Evolutionary conservation across 176 grass and related monocot genomes (phyloP).

Genomic region (Saccharum spontaneum): DNA sequence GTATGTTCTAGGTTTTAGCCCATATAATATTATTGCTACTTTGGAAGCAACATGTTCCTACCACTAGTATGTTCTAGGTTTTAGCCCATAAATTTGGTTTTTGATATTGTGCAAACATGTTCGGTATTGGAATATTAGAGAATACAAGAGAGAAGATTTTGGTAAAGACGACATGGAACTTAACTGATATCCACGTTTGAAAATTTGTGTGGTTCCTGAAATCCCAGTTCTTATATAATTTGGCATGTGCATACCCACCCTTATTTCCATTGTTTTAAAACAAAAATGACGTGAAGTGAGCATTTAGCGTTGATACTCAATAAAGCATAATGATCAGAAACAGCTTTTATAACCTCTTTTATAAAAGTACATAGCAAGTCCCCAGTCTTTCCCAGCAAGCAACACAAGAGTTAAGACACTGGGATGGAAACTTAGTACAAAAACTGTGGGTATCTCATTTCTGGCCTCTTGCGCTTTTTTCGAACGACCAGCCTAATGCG

Average conservation of each 20-base stretch:
- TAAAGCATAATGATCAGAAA: conserved; percentile 12
- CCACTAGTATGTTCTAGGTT: not conserved
- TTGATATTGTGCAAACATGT: not conserved
- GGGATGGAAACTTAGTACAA: not conserved
- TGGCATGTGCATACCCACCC: not conserved
- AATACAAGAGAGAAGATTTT: conserved; percentile 12
- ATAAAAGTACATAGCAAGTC: not conserved
- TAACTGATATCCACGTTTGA: not conserved
- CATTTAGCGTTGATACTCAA: not conserved
- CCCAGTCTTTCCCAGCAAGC: not conserved
- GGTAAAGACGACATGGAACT: not conserved
- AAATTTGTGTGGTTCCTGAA: not conserved
- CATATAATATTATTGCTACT: conserved; percentile 6
- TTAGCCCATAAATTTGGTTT: not conserved
- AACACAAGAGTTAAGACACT: not conserved
- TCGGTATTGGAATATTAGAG: conserved; percentile 11
- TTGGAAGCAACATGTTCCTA: not conserved
- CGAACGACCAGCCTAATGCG: not conserved
- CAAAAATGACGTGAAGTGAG: not conserved
- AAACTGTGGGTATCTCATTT: not conserved
- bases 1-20: conserved; percentile 13
- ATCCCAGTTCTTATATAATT: not conserved
- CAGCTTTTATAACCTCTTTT: not conserved
- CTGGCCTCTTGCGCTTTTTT: not conserved
- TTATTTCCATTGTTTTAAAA: conserved; percentile 8